Evolutionary conservation across 2,329 filamentous ascomycete species (phyloP), one percentile per base, ranked within the genome.

Genomic region (Xylariaceae sp.): DNA sequence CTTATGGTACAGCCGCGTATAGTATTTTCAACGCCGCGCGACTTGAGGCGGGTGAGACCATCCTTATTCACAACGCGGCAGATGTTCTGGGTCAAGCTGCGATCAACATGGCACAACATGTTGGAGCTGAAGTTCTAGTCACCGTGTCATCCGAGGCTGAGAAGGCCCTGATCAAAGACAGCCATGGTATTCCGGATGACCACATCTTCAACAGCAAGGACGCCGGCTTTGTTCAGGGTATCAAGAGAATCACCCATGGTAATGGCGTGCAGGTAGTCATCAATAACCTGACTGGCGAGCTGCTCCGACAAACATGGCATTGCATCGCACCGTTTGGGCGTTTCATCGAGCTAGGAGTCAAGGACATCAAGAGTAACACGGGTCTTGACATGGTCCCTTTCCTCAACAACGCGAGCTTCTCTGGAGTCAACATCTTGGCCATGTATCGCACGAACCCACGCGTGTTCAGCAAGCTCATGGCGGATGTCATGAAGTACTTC

Each of bases 201-300:
- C 55, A 57, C 37, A 55, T 56, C 36, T 57, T 56, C 39, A 57
- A 51, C 40, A 55, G 55, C 43, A 55, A 53, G 43, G 47, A 55
- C 42, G 45, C 44, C n/a, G 43, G 52, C 38, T 57, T 57, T 35
- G 52, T 54, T 16, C 52, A 56, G 39, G 55, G 55, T 11, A 51
- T 57, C 38, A 57, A 56, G 49, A 52, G 55, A 22, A 39, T 56
- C 41, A 56, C 53, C 12, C 49, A 50, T 9, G 53, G 52, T 12
- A 36, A 49, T 31, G 55, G 55, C 36, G 55, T 54, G 18, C 46
- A 56, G 11, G 55, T 52, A 2, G 47, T 56, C 35, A 45, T 57
- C 19, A 56, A 56, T 45, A 48, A 48, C 34, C 45, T 57, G 9
- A 55, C 52, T 0, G 55, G 55, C 11, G 54, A 56, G 39, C 35